These are phyloP conservation scores for Beauveria sp. DNA, from an alignment of 2,329 filamentous ascomycete genomes.

Conservation along the genomic window DNA sequence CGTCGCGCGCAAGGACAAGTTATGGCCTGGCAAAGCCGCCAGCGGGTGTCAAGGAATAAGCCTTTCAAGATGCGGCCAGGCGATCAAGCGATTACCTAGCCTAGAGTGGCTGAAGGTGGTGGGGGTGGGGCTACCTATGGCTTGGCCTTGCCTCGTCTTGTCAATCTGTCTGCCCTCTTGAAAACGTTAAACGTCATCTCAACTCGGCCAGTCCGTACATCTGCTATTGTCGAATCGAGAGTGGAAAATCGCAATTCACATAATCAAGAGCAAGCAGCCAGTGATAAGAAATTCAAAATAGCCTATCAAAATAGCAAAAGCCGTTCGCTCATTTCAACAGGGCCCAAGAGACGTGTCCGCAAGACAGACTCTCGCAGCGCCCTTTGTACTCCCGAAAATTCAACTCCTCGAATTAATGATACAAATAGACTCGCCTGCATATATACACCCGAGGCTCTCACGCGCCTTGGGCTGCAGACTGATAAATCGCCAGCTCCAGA, in stretches of 20 bases:
- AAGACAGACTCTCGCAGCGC: neutral
- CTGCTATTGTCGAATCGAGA: neutral
- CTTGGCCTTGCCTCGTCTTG: neutral
- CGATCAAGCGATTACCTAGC: neutral
- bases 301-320: neutral
- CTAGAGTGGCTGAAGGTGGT: neutral
- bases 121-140: neutral
- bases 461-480: neutral
- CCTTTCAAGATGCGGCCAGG: no score
- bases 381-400: neutral
- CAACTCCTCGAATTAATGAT: slow-evolving; percentile 5
- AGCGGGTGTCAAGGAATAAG: no score
- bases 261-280: neutral
- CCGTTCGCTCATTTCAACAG: slow-evolving; percentile 3
- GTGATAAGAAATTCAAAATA: neutral
- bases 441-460: neutral
- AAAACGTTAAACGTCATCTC: neutral
- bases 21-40: no score
- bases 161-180: neutral
- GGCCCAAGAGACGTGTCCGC: neutral
- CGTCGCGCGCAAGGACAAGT: no score
- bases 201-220: neutral
- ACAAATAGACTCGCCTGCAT: slow-evolving; percentile 1
- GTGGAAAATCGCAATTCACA: neutral
- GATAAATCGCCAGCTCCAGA: slow-evolving; percentile 7